Percentiles rank a stretch among this genome's conserved stretches.
Conservation (phyloP, 805 yeast genomes). For the Sugiyamaella americana region DNA sequence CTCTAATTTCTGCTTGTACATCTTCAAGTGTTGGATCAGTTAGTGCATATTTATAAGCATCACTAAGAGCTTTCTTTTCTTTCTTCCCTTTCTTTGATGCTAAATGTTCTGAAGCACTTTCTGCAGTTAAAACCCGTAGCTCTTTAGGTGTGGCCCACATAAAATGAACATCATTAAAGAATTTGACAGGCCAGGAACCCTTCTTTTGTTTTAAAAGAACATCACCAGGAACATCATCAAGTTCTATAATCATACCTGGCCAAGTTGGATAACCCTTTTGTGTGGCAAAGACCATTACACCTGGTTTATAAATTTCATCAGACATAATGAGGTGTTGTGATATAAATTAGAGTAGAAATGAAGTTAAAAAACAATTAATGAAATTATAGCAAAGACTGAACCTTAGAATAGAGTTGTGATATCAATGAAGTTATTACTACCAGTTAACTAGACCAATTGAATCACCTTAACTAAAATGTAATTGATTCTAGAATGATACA, state of each 20-base stretch:
- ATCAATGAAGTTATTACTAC: too few relatives aligned
- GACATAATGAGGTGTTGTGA: neutral
- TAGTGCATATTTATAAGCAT: constrained; percentile 36
- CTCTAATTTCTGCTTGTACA: neutral
- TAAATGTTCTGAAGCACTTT: constrained; percentile 39
- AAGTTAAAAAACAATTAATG: constrained; percentile 2
- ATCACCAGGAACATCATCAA: constrained; percentile 19
- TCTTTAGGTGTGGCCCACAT: constrained; percentile 58
- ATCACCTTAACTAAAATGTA: too few relatives aligned
- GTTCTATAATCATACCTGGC: constrained; percentile 64
- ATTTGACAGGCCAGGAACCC: constrained; percentile 48
- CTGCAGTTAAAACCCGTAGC: constrained; percentile 40
- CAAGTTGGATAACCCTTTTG: constrained; percentile 84
- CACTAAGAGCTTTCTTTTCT: constrained; percentile 39
- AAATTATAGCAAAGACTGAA: too few relatives aligned
- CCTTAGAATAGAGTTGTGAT: too few relatives aligned
- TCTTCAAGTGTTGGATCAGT: neutral
- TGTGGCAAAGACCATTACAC: constrained; percentile 63
- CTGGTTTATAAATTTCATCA: constrained; percentile 35
- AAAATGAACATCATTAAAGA: constrained; percentile 57
- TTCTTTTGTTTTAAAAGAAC: constrained; percentile 27
- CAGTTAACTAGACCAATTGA: too few relatives aligned
- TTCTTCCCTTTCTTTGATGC: constrained; percentile 10
- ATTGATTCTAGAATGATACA: too few relatives aligned
- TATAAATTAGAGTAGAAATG: neutral